A percentile compares a stretch with the other conserved stretches of the same genome.
phyloP scores from a whole-genome alignment of 768 basidiomycete species.

The Agaricus subrufescens region DNA sequence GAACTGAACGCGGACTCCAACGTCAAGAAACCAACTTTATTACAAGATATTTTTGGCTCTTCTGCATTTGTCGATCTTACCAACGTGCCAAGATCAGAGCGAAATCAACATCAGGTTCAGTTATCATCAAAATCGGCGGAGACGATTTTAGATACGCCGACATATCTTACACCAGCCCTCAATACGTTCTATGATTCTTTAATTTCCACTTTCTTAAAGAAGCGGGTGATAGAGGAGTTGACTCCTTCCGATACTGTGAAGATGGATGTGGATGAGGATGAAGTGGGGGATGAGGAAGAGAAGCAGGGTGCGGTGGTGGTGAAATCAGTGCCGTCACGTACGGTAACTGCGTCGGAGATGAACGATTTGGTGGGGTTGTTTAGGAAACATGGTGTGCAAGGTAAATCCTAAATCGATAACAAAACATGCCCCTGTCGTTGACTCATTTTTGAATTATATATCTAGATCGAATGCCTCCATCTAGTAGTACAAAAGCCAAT shows the following conservation, averaged over 20 bases:
- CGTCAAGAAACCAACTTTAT: constrained; percentile 50
- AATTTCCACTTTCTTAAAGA: constrained; percentile 31
- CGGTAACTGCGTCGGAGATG: constrained; percentile 3
- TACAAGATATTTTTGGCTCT: constrained; percentile 88
- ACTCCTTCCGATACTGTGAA: constrained; percentile 10
- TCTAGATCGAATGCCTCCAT: constrained; percentile 3
- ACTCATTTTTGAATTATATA: not conserved
- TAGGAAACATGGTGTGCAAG: constrained; percentile 7
- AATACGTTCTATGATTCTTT: constrained; percentile 63
- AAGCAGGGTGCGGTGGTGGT: constrained; percentile 14
- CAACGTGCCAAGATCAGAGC: not conserved
- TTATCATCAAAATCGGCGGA: constrained; percentile 12
- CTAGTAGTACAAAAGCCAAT: not conserved
- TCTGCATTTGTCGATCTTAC: constrained; percentile 51
- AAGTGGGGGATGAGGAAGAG: constrained; percentile 43
- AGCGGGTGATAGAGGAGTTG: constrained; percentile 15
- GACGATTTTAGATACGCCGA: constrained; percentile 59
- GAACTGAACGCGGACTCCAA: constrained; percentile 25
- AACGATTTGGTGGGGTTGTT: constrained; percentile 10
- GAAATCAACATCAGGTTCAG: not conserved
- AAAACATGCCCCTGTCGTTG: not conserved
- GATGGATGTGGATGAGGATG: constrained; percentile 25
- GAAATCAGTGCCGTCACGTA: not conserved
- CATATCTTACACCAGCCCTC: constrained; percentile 74
- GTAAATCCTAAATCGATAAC: not conserved